Conservation (phyloP, 768 basidiomycete genomes). For the Lactarius sanguifluus region DNA sequence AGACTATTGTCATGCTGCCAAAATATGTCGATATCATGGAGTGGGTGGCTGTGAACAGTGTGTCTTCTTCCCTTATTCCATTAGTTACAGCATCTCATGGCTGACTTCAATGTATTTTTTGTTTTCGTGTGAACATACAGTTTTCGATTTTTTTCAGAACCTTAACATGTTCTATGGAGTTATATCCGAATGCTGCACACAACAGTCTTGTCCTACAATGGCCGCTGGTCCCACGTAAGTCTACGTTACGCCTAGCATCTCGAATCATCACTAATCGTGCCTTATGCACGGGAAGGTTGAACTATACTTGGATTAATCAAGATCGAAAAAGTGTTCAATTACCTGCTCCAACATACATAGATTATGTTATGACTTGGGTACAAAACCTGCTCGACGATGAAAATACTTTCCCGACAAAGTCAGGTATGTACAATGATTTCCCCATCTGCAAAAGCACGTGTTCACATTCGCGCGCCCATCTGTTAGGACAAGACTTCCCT, state of each 20-base stretch:
- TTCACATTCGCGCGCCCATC: conserved; percentile 1
- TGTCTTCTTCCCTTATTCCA: conserved; percentile 36
- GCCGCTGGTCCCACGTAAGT: conserved; percentile 79
- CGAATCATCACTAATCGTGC: not conserved
- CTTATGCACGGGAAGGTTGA: conserved; percentile 53
- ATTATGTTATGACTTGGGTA: conserved; percentile 96
- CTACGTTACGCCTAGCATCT: not conserved
- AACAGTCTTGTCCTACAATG: conserved; percentile 89
- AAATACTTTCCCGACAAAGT: conserved; percentile 90
- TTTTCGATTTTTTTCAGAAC: conserved; percentile 97
- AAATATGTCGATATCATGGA: conserved; percentile 96
- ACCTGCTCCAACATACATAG: conserved; percentile 94
- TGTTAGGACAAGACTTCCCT: conserved; percentile 80
- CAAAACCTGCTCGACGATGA: conserved; percentile 95
- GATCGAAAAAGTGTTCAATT: conserved; percentile 84
- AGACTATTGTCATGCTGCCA: conserved; percentile 94
- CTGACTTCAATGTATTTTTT: conserved; percentile 4
- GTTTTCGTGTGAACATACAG: conserved; percentile 42
- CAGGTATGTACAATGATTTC: conserved; percentile 54
- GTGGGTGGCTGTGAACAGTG: conserved; percentile 95
- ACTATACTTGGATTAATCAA: conserved; percentile 94
- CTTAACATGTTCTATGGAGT: conserved; percentile 96
- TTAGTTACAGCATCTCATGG: not conserved
- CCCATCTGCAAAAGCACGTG: not conserved
- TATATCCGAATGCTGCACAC: conserved; percentile 89